A percentile compares a stretch with the other conserved stretches of the same genome.
Evolutionary conservation across 2,329 filamentous ascomycete species (phyloP).

Genomic region (Colletotrichum simmondsii): DNA sequence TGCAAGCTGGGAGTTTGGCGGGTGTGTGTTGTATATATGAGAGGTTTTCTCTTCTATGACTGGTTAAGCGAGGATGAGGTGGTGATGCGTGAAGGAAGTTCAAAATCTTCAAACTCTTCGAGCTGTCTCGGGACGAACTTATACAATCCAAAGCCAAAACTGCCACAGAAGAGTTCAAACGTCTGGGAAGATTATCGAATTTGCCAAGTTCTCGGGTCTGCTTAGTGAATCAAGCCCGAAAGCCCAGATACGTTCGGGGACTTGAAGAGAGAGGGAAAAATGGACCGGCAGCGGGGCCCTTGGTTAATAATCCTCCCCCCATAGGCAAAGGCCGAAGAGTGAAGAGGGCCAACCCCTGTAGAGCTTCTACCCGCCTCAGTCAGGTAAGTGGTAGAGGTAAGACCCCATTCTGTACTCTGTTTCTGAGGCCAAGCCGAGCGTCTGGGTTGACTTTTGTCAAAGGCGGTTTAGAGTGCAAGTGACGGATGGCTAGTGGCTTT

Average conservation of each 20-base stretch:
- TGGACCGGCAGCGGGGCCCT: conserved; percentile 31
- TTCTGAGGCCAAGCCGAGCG: neutral
- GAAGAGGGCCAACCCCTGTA: conserved; percentile 3
- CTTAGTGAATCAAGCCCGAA: conserved; percentile 14
- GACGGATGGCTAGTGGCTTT: conserved; percentile 4
- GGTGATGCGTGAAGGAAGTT: neutral
- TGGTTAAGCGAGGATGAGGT: neutral
- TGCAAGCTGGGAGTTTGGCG: neutral
- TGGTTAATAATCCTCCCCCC: conserved; percentile 8
- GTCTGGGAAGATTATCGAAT: neutral
- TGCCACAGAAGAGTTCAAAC: too few relatives aligned
- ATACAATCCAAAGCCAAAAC: neutral
- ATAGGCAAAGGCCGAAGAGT: neutral
- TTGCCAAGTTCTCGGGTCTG: neutral
- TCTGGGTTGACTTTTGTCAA: neutral
- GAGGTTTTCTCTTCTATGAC: neutral
- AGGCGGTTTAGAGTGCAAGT: neutral
- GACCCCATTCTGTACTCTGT: neutral
- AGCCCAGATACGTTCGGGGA: conserved; percentile 8
- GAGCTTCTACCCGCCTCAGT: too few relatives aligned
- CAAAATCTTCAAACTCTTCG: neutral
- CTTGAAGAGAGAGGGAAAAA: conserved; percentile 2
- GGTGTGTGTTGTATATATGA: neutral
- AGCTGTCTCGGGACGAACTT: conserved; percentile 13
- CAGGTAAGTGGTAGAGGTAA: too few relatives aligned